A percentile compares a stretch with the other conserved stretches of the same genome.
These are phyloP conservation scores for Kwoniella europaea DNA, from an alignment of 768 basidiomycete genomes.

Conservation along the genomic window DNA sequence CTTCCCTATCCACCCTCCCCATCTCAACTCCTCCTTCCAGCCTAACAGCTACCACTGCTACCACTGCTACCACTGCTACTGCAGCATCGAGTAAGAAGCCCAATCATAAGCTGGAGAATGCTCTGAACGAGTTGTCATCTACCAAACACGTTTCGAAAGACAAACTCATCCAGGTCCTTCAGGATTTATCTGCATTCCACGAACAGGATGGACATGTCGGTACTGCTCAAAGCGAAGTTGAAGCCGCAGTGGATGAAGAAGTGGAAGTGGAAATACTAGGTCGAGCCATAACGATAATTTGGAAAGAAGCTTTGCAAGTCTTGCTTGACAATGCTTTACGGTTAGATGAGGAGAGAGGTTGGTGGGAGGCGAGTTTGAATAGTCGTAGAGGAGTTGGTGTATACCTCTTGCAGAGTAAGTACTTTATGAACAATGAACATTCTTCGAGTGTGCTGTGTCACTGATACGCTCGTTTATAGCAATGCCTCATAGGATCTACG, in stretches of 20 bases:
- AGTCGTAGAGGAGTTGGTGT: conserved; percentile 66
- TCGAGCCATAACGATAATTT: conserved; percentile 52
- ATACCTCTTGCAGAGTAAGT: conserved; percentile 81
- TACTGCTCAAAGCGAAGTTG: background rate
- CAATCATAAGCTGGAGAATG: conserved; percentile 32
- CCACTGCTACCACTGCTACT: conserved; percentile 3
- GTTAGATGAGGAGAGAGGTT: conserved; percentile 77
- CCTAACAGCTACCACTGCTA: conserved; percentile 6
- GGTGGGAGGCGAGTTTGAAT: conserved; percentile 78
- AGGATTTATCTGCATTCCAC: conserved; percentile 20
- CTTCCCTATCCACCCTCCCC: conserved; percentile 47
- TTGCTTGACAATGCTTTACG: conserved; percentile 71
- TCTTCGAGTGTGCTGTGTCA: conserved; percentile 7
- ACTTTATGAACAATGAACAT: conserved; percentile 1
- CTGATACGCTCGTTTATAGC: conserved; percentile 19
- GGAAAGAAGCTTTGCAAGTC: conserved; percentile 66
- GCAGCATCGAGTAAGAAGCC: conserved; percentile 23
- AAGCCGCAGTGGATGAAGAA: conserved; percentile 37
- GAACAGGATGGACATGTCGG: background rate
- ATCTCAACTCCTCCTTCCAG: conserved; percentile 23
- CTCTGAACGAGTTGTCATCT: conserved; percentile 44
- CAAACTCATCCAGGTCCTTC: conserved; percentile 41
- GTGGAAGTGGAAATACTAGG: conserved; percentile 50
- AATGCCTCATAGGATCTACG: conserved; percentile 46
- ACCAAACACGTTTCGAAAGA: conserved; percentile 37